Evolutionary conservation across 2,329 filamentous ascomycete species (phyloP).

Genomic region (Trichoderma aggressivum): DNA sequence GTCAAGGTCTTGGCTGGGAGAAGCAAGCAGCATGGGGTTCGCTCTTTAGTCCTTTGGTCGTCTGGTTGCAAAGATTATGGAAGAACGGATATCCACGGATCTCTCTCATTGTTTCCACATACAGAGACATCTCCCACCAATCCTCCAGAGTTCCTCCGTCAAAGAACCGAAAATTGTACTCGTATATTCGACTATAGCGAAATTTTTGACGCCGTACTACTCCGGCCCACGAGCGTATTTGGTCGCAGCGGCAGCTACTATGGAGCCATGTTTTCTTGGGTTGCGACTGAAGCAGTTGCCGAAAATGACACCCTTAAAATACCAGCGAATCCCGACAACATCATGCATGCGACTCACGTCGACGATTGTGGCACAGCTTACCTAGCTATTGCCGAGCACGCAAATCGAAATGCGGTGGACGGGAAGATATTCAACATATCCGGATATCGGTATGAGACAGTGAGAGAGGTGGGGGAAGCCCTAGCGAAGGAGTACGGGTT

Average conservation of each 20-base stretch:
- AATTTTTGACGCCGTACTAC: constrained; percentile 41
- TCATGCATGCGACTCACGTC: constrained; percentile 46
- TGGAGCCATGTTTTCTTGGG: constrained; percentile 37
- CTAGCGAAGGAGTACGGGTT: constrained; percentile 42
- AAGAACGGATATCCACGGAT: constrained; percentile 33
- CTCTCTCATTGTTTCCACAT: constrained; percentile 37
- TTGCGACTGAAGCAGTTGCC: constrained; percentile 25
- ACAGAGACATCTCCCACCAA: constrained; percentile 41
- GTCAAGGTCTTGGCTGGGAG: constrained; percentile 32
- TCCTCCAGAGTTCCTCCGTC: constrained; percentile 25
- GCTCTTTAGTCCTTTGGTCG: constrained; percentile 43
- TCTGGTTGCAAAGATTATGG: constrained; percentile 53
- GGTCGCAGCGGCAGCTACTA: constrained; percentile 46
- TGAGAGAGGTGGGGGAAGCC: constrained; percentile 36
- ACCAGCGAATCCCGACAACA: constrained; percentile 33
- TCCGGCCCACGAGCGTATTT: constrained; percentile 47
- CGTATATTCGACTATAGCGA: constrained; percentile 37
- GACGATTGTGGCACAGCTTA: constrained; percentile 50
- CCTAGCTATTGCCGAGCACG: constrained; percentile 41
- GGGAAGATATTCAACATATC: constrained; percentile 48
- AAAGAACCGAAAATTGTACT: constrained; percentile 33
- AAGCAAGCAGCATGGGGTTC: constrained; percentile 21
- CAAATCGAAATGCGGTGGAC: constrained; percentile 28
- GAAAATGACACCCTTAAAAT: constrained; percentile 29
- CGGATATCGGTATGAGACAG: constrained; percentile 42